Evolutionary conservation across 768 basidiomycete species (phyloP).

Genomic region (Crassisporium funariophilum): DNA sequence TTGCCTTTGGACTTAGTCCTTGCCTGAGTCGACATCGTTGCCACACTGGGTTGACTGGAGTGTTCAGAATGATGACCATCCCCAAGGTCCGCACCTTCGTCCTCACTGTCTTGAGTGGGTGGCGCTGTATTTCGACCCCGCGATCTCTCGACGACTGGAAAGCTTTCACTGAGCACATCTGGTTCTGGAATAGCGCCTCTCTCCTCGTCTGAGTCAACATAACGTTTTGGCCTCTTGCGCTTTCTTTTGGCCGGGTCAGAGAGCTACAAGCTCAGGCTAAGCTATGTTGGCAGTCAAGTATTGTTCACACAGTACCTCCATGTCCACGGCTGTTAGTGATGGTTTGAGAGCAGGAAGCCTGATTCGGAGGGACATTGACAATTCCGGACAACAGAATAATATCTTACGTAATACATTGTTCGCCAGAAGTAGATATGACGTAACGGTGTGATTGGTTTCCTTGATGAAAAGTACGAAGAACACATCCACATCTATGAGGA

Average conservation of each 20-base stretch:
- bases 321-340: slow-evolving; percentile 14
- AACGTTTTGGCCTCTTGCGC: slow-evolving; percentile 22
- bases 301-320: slow-evolving; percentile 28
- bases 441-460: no score
- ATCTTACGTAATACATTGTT: slow-evolving; percentile 3
- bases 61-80: slow-evolving; percentile 16
- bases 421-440: background rate
- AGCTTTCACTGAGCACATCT: slow-evolving; percentile 21
- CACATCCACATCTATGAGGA: slow-evolving; percentile 8
- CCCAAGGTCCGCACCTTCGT: slow-evolving; percentile 26
- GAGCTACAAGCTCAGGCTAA: slow-evolving; percentile 3
- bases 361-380: slow-evolving; percentile 24
- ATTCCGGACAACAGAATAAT: slow-evolving; percentile 4
- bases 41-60: slow-evolving; percentile 1
- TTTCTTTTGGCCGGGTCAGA: slow-evolving; percentile 13
- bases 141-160: background rate
- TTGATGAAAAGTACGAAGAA: no score
- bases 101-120: slow-evolving; percentile 7
- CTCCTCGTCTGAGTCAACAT: slow-evolving; percentile 17
- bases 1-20: slow-evolving; percentile 14
- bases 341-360: slow-evolving; percentile 19
- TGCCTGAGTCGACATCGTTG: slow-evolving; percentile 1
- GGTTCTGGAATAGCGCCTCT: slow-evolving; percentile 7
- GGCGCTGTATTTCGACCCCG: background rate
- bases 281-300: background rate